Evolutionary conservation across 768 basidiomycete species (phyloP), one percentile per base, ranked within the genome.

Genomic region (Postia placenta): DNA sequence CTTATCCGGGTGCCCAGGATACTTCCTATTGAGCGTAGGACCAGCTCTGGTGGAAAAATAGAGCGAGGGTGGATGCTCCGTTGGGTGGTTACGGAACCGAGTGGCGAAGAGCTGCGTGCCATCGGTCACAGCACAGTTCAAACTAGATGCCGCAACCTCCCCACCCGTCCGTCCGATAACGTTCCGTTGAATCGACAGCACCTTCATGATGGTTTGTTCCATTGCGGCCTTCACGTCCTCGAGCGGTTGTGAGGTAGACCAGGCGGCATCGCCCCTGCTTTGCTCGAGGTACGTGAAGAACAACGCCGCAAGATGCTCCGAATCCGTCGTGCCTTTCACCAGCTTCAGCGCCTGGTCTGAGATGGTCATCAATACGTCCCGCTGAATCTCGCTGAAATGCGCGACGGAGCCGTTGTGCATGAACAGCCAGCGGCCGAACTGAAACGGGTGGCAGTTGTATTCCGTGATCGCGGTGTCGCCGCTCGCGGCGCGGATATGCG

Each of bases 1-100:
- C 19, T 59, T 59, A 39, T 68, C 63, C 17, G 64, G 66, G 54
- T 67, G 65, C 1, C 60, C 66, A 19, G 64, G 64, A 52, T 56
- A 68, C 57, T 68, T 67, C 36, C 65, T 28, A 51, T 67, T 69
- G 24, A 67, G 57, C 35, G 59, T 54, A 17, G 63, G 51, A 24
- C 67, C 67, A 11, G 65, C 65, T 23, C 45, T 55, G 28, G 63
- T 69, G 14, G 67, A 67, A 41, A 58, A 56, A 54, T 67, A 67
- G 48, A 67, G 54, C 25, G 60, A 62, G 17, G 67, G 67, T 23
- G 65, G 64, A 41, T 67, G 66, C 48, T 63, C 50, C 11, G 54
- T 61, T 17, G 47, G 37, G 45, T 61, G 60, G 54, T 64, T 64
- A 27, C 65, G 55, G 55, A 61, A 68, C 15, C 68, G 58, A 12